phyloP scores from a whole-genome alignment of 768 basidiomycete species.

The Hygrophoropsis aurantiaca region DNA sequence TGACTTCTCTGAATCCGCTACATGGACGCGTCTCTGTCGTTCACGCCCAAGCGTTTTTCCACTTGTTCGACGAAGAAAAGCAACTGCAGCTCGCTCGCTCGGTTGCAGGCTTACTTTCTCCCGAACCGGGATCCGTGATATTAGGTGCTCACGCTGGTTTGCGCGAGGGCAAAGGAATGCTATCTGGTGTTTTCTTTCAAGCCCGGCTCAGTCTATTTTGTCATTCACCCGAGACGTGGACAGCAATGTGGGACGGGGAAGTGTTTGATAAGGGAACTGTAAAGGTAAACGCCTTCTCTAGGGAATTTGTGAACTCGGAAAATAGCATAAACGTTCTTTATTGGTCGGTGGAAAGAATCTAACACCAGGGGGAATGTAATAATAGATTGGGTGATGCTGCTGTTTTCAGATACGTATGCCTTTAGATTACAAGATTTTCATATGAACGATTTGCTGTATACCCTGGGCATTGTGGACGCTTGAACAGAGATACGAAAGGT shows the following conservation, averaged over 20 bases:
- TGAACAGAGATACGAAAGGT: too few species aligned
- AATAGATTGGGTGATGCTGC: too few species aligned
- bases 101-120: conserved; percentile 28
- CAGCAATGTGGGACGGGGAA: conserved; percentile 15
- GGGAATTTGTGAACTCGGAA: background rate
- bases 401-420: too few species aligned
- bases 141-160: conserved; percentile 26
- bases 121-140: conserved; percentile 29
- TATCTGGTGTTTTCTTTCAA: background rate
- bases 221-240: conserved; percentile 16
- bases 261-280: conserved; percentile 33
- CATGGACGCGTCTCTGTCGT: conserved; percentile 50
- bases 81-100: conserved; percentile 27
- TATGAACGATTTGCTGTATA: too few species aligned
- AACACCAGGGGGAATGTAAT: too few species aligned
- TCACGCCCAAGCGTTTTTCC: conserved; percentile 50
- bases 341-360: background rate
- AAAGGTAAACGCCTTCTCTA: conserved; percentile 23
- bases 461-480: too few species aligned
- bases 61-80: conserved; percentile 29
- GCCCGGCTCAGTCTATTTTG: conserved; percentile 1
- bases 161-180: conserved; percentile 9
- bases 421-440: too few species aligned
- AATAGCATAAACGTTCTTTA: background rate
- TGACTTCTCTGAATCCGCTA: conserved; percentile 48